phyloP scores from a whole-genome alignment of 306 rosid genomes.

The Acmispon strigosus region DNA sequence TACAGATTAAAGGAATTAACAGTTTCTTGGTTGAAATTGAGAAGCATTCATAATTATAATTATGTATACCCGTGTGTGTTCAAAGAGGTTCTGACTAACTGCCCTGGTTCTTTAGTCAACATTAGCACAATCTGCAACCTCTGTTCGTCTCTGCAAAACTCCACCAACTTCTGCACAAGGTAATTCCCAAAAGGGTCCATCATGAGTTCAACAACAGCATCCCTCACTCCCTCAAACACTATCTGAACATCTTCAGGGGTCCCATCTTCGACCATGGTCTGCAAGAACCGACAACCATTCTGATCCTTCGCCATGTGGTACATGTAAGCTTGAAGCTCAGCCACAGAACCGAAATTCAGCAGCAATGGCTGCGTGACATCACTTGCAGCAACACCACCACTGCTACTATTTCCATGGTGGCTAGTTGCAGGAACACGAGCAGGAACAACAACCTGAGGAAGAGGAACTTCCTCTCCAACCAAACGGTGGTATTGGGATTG shows the following conservation, averaged over 20 bases:
- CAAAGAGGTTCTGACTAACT: constrained; percentile 46
- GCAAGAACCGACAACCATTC: constrained; percentile 59
- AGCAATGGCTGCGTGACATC: constrained; percentile 2
- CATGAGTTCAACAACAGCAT: constrained; percentile 56
- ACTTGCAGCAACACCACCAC: constrained; percentile 5
- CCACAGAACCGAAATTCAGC: constrained; percentile 24
- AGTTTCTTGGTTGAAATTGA: background rate
- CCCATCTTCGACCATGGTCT: constrained; percentile 49
- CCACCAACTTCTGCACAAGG: constrained; percentile 72
- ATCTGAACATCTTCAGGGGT: constrained; percentile 31
- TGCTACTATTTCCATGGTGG: constrained; percentile 11
- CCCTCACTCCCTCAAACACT: constrained; percentile 41
- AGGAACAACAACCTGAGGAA: background rate
- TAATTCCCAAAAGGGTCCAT: constrained; percentile 70
- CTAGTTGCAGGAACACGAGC: background rate
- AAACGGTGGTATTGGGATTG: background rate
- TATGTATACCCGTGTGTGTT: constrained; percentile 53
- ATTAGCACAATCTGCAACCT: constrained; percentile 40
- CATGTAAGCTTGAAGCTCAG: constrained; percentile 34
- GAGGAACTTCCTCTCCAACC: constrained; percentile 14
- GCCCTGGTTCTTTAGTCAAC: constrained; percentile 43
- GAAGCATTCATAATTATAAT: background rate
- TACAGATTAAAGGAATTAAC: background rate
- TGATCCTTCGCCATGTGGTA: constrained; percentile 61
- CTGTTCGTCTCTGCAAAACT: constrained; percentile 48